Evolutionary conservation across 23 red algal species (phyloP), one percentile per base, ranked within the genome.

Genomic region (Gracilariopsis chorda): DNA sequence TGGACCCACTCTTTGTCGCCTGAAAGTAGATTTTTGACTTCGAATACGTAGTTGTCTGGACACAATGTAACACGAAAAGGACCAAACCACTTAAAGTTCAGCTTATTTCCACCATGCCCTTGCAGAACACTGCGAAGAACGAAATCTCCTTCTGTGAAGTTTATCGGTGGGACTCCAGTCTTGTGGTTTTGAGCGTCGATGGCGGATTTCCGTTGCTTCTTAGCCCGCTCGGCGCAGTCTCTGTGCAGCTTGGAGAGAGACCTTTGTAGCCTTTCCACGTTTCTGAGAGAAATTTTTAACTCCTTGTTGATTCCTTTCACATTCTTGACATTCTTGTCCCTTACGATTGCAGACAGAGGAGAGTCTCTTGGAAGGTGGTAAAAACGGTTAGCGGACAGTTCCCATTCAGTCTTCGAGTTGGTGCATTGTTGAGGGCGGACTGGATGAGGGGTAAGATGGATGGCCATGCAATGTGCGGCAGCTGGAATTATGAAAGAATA

Each of bases 131-230:
- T 51, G 14, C 55, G 35, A 19, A 88, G 65, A 6, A 88, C 83
- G 45, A 33, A 76, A 10, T 74, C 83, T 21, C 61, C 82, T 28
- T 49, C 82, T 12, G 4, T 20, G 11, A 86, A 86, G n/a, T 86
- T 84, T 7, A 46, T 46, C 7, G 35, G 6, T 7, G 21, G 35
- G 7, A 73, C 67, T 9, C 33, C 4, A 34, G 71, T 77, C 27
- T 77, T 77, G 11, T 30, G 40, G 47, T 77, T 77, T 25, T 77
- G 42, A 2, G 19, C 42, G 5, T 52, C 13, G 35, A 48, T 52
- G 3, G 71, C 71, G 40, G 71, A 4, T 25, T 48, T 77, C 21
- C 37, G 71, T 48, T 52, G 33, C 19, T 24, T 52, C 4, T 8
- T 30, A 11, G 71, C 7, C 11, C 7, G 21, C 3, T 48, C 24